Percentiles rank a stretch among this genome's conserved stretches.
These are phyloP conservation scores for Fusarium sacchari DNA, from an alignment of 2,329 filamentous ascomycete genomes.

Conservation along the genomic window DNA sequence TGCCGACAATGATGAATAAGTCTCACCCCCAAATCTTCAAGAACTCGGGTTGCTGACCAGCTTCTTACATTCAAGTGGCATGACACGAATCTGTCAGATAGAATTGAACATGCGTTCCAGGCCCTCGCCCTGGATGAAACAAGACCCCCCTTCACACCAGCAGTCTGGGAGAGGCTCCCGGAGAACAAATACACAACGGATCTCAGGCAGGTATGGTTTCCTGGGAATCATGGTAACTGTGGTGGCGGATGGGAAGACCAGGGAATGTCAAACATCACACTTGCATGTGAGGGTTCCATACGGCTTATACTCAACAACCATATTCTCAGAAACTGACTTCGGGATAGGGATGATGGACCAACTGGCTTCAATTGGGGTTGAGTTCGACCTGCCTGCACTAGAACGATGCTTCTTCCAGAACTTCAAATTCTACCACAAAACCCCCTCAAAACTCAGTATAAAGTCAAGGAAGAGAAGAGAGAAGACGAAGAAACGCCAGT, in stretches of 20 bases:
- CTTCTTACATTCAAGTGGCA: constrained; percentile 60
- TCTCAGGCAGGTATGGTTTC: constrained; percentile 70
- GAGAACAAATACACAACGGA: constrained; percentile 54
- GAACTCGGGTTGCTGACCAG: constrained; percentile 43
- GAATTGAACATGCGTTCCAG: constrained; percentile 68
- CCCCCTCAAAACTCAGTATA: constrained; percentile 10
- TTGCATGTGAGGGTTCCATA: constrained; percentile 49
- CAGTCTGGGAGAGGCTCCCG: constrained; percentile 61
- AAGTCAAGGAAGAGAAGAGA: constrained; percentile 30
- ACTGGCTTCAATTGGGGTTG: constrained; percentile 60
- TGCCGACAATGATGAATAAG: constrained; percentile 58
- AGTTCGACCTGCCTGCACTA: constrained; percentile 57
- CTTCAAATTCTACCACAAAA: constrained; percentile 46
- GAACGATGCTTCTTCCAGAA: constrained; percentile 53
- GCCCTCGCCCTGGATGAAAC: constrained; percentile 68
- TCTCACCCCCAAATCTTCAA: constrained; percentile 28
- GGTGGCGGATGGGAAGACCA: constrained; percentile 72
- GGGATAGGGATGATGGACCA: constrained; percentile 66
- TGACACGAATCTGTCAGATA: constrained; percentile 62
- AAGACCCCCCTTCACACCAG: constrained; percentile 63
- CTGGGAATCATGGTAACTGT: constrained; percentile 76
- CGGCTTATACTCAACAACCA: not conserved
- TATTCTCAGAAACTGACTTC: not conserved
- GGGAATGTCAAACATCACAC: constrained; percentile 53
- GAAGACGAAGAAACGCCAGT: constrained; percentile 38